Percentiles rank a stretch among this genome's conserved stretches.
These are phyloP conservation scores for Podaxis sp. DNA, from an alignment of 768 basidiomycete genomes.

Conservation along the genomic window DNA sequence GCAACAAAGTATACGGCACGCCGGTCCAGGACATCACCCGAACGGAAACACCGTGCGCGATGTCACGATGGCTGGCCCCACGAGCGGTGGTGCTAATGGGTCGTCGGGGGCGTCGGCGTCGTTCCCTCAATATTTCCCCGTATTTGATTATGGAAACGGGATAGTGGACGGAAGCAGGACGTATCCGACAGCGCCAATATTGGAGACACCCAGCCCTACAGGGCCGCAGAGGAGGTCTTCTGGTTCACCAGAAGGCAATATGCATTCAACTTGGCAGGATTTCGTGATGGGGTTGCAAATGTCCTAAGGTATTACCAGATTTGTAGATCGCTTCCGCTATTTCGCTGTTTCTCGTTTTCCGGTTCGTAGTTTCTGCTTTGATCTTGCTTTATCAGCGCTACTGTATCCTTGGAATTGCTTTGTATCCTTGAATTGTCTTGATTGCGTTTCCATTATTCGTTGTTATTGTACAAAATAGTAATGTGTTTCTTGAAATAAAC, in stretches of 20 bases:
- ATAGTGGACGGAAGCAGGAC: conserved; percentile 22
- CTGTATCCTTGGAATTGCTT: not conserved
- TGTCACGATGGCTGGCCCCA: conserved; percentile 12
- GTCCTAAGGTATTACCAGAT: conserved; percentile 14
- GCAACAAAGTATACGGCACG: conserved; percentile 19
- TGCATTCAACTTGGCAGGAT: conserved; percentile 65
- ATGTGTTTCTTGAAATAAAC: not conserved
- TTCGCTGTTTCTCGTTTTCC: not conserved
- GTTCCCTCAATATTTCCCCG: conserved; percentile 74
- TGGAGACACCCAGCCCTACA: conserved; percentile 8
- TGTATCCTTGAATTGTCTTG: not conserved
- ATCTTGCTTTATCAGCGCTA: not conserved
- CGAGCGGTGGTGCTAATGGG: conserved; percentile 2
- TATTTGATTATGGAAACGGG: conserved; percentile 63
- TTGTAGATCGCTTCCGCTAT: not conserved
- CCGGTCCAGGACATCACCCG: conserved; percentile 8
- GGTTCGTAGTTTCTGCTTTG: not conserved
- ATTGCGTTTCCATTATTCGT: not conserved
- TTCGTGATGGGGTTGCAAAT: conserved; percentile 51
- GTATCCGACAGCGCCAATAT: conserved; percentile 12
- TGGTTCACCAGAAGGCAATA: conserved; percentile 60
- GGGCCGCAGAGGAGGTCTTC: conserved; percentile 39
- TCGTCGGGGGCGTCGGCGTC: conserved; percentile 17
- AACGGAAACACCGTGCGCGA: conserved; percentile 6
- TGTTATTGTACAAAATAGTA: conserved; percentile 11